A percentile compares a stretch with the other conserved stretches of the same genome.
phyloP scores from a whole-genome alignment of 1,139 yeast genomes.

The Kurtzmaniella natalensis region DNA sequence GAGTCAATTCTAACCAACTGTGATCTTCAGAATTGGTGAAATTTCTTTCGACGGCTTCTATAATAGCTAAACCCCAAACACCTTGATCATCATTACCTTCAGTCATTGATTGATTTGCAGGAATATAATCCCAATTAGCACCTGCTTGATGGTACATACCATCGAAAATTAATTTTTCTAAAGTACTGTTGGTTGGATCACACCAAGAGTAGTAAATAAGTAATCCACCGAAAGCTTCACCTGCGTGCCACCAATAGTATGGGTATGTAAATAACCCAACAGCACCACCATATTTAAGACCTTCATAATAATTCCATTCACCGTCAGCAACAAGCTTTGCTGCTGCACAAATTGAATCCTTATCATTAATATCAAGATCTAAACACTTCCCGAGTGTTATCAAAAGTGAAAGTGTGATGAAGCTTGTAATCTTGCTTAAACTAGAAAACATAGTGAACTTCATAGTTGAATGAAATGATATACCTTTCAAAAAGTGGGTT shows the following conservation, averaged over 20 bases:
- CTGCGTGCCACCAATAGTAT: slow-evolving; percentile 74
- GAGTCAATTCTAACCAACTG: slow-evolving; percentile 66
- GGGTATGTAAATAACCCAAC: slow-evolving; percentile 58
- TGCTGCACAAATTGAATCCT: slow-evolving; percentile 45
- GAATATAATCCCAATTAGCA: slow-evolving; percentile 47
- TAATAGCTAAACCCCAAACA: slow-evolving; percentile 60
- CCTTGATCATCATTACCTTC: slow-evolving; percentile 76
- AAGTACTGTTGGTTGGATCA: slow-evolving; percentile 37
- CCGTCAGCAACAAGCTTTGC: slow-evolving; percentile 46
- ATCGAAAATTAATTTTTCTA: slow-evolving; percentile 33
- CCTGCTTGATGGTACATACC: slow-evolving; percentile 54
- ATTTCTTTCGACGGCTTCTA: slow-evolving; percentile 60
- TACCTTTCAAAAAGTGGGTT: too few species aligned
- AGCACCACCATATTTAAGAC: slow-evolving; percentile 48
- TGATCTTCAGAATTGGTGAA: slow-evolving; percentile 45
- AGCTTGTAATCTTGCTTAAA: too few species aligned
- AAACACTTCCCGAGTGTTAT: slow-evolving; percentile 15
- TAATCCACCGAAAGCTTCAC: slow-evolving; percentile 63
- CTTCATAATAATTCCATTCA: slow-evolving; percentile 56
- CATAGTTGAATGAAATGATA: too few species aligned
- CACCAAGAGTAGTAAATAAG: slow-evolving; percentile 51
- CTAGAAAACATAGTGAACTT: too few species aligned
- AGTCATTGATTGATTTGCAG: slow-evolving; percentile 54
- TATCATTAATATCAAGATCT: slow-evolving; percentile 17
- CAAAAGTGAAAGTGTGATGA: too few species aligned